These are phyloP conservation scores for Irpex sp. DNA, from an alignment of 1,284 basidiomycete genomes.

Conservation along the genomic window DNA sequence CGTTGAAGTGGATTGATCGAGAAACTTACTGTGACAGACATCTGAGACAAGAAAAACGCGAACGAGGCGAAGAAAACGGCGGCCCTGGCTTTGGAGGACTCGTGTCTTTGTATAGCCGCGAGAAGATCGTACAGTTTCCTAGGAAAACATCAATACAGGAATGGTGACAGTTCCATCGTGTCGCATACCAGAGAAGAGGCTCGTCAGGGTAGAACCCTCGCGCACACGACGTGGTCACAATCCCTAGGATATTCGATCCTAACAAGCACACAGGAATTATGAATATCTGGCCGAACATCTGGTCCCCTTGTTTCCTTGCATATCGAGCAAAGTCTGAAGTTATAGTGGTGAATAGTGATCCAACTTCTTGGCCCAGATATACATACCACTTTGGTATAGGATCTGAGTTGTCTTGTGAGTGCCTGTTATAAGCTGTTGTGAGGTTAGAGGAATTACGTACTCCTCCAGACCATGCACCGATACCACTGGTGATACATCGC, in stretches of 20 bases:
- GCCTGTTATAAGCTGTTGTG: not conserved
- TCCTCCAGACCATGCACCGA: conserved; percentile 40
- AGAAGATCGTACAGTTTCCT: conserved; percentile 40
- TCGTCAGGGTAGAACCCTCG: conserved; percentile 40
- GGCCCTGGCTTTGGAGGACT: conserved; percentile 32
- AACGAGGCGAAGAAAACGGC: conserved; percentile 41
- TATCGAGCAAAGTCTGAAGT: conserved; percentile 41
- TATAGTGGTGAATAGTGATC: not conserved
- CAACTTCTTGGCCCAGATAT: not conserved
- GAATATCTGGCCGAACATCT: conserved; percentile 40
- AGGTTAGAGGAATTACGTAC: not conserved
- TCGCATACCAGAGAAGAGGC: conserved; percentile 32
- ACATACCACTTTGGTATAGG: conserved; percentile 38
- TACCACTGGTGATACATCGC: conserved; percentile 36
- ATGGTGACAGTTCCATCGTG: too few relatives aligned
- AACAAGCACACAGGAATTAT: conserved; percentile 39
- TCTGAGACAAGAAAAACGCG: conserved; percentile 37
- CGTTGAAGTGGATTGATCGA: not conserved
- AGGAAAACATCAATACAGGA: not conserved
- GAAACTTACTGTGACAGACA: conserved; percentile 35
- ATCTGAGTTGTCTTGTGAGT: conserved; percentile 20
- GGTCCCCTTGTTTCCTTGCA: conserved; percentile 36
- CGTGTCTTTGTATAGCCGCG: conserved; percentile 36
- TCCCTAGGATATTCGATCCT: conserved; percentile 37
- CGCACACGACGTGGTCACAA: conserved; percentile 38